A percentile compares a stretch with the other conserved stretches of the same genome.
phyloP scores from a whole-genome alignment of 768 basidiomycete genomes.

The Kondoa subrosea region DNA sequence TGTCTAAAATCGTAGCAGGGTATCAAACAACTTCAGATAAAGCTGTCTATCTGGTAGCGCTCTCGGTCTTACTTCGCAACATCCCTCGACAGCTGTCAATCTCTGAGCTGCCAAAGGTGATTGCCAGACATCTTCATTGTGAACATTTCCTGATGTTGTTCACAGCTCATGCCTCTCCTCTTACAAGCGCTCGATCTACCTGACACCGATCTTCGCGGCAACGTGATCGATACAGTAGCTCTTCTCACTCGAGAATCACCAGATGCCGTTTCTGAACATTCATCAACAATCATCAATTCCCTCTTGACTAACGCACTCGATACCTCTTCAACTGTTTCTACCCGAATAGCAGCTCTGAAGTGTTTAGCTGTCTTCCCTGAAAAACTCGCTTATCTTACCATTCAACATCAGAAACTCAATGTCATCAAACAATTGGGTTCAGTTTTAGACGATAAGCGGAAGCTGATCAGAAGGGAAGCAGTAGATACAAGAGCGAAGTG shows the following conservation, averaged over 20 bases:
- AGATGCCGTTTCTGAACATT: constrained; percentile 46
- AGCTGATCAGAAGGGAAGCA: constrained; percentile 66
- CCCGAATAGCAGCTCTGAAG: constrained; percentile 56
- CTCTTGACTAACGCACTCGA: constrained; percentile 46
- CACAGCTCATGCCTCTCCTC: constrained; percentile 74
- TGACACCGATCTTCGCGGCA: constrained; percentile 53
- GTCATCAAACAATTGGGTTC: constrained; percentile 60
- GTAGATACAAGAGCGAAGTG: constrained; percentile 52
- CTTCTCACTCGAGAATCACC: constrained; percentile 46
- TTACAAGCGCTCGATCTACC: constrained; percentile 66
- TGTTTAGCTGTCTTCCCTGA: constrained; percentile 58
- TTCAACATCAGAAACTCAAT: constrained; percentile 59
- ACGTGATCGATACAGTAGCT: constrained; percentile 63
- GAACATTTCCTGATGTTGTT: background rate
- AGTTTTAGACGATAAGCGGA: constrained; percentile 74
- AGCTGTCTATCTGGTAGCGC: constrained; percentile 59
- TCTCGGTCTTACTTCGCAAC: constrained; percentile 61
- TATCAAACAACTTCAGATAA: constrained; percentile 42
- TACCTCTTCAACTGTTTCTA: constrained; percentile 24
- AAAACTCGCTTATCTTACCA: constrained; percentile 59
- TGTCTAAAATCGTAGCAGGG: constrained; percentile 58
- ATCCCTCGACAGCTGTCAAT: constrained; percentile 60
- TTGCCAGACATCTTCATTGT: constrained; percentile 2
- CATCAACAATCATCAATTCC: constrained; percentile 48
- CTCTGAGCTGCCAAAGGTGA: constrained; percentile 45